Percentiles rank a stretch among this genome's conserved stretches.
These are phyloP conservation scores for Daphne laureola DNA, from an alignment of 441 rosid species.

Conservation along the genomic window DNA sequence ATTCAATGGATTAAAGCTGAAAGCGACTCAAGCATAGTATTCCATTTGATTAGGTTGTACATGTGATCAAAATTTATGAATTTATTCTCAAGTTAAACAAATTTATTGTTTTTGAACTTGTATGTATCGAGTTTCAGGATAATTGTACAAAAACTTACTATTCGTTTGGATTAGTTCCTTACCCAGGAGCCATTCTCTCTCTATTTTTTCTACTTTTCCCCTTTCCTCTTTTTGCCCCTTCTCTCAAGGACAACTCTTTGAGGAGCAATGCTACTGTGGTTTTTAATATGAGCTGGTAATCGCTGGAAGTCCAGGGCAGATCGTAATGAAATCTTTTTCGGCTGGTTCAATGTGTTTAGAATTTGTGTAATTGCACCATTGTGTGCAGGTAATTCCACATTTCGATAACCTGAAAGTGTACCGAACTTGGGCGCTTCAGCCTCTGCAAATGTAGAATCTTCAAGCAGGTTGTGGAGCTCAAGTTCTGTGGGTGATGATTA, in stretches of 20 bases:
- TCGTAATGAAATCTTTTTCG: conserved; percentile 29
- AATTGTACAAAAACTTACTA: too few species aligned
- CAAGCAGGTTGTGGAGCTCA: too few species aligned
- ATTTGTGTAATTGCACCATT: conserved; percentile 16
- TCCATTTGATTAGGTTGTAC: too few species aligned
- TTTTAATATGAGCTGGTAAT: conserved; percentile 34
- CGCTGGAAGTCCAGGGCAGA: conserved; percentile 16
- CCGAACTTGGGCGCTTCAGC: too few species aligned
- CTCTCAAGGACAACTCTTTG: conserved; percentile 19
- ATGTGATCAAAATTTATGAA: too few species aligned
- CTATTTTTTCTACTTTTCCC: neutral
- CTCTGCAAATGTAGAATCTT: too few species aligned
- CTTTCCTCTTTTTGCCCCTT: conserved; percentile 5
- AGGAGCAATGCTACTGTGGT: conserved; percentile 34
- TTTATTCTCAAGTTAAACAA: too few species aligned
- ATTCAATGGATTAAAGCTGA: too few species aligned
- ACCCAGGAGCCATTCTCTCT: conserved; percentile 12
- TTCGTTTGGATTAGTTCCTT: conserved; percentile 14
- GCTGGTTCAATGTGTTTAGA: conserved; percentile 17
- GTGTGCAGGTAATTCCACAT: conserved; percentile 52
- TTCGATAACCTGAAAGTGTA: conserved; percentile 5
- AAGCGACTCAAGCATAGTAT: too few species aligned
- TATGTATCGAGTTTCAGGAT: too few species aligned
- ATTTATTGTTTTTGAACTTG: too few species aligned
- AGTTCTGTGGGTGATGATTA: too few species aligned